Evolutionary conservation across 805 yeast species (phyloP).

Genomic region (Pichia insulana): DNA sequence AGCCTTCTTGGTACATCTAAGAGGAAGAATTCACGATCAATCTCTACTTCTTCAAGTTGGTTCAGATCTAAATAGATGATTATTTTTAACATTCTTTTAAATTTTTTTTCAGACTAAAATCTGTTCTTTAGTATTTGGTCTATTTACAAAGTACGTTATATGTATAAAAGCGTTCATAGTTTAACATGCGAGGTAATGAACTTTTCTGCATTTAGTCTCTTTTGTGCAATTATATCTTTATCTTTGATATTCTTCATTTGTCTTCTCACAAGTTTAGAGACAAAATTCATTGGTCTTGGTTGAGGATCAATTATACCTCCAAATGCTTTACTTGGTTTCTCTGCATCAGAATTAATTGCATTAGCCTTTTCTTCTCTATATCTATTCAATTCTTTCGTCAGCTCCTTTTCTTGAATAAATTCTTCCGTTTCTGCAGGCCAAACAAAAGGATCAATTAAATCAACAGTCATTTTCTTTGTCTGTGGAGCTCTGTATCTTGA

Average conservation of each 20-base stretch:
- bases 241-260: conserved; percentile 38
- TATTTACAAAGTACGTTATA: not conserved
- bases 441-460: conserved; percentile 88
- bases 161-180: not conserved
- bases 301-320: conserved; percentile 54
- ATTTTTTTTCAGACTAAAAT: not conserved
- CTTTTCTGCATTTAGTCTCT: conserved; percentile 23
- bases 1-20: conserved; percentile 1
- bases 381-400: conserved; percentile 39
- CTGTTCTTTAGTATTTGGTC: not conserved
- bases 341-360: conserved; percentile 53
- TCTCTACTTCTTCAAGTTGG: conserved; percentile 8
- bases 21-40: conserved; percentile 1
- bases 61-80: not conserved
- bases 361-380: conserved; percentile 44
- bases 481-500: conserved; percentile 75
- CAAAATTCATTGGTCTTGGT: conserved; percentile 56
- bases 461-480: conserved; percentile 92
- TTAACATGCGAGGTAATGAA: conserved; percentile 24
- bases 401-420: conserved; percentile 24
- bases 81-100: not conserved
- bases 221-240: conserved; percentile 23
- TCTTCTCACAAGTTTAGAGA: conserved; percentile 41
- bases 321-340: conserved; percentile 62
- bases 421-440: conserved; percentile 68